Conservation (phyloP, 768 basidiomycete species). For the Erythrobasidium yunnanense region DNA sequence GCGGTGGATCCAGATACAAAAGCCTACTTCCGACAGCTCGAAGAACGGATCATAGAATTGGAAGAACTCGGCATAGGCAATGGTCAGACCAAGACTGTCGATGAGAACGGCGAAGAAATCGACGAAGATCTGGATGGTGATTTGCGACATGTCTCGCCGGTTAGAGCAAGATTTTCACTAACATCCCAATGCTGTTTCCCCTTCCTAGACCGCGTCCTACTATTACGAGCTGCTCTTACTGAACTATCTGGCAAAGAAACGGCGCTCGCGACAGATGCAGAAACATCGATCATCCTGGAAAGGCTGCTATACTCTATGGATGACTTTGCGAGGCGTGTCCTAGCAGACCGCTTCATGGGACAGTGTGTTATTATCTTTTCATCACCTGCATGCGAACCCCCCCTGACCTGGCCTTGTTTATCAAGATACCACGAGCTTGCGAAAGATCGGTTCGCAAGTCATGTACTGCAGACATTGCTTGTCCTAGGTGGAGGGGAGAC, state of each 20-base stretch:
- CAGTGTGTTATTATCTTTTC: slow-evolving; percentile 54
- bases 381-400: not conserved
- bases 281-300: slow-evolving; percentile 81
- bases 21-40: slow-evolving; percentile 37
- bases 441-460: slow-evolving; percentile 81
- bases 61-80: slow-evolving; percentile 25
- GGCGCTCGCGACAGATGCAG: slow-evolving; percentile 80
- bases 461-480: slow-evolving; percentile 86
- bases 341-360: slow-evolving; percentile 73
- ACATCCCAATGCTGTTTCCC: not conserved
- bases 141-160: not conserved
- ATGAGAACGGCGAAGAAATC: slow-evolving; percentile 32
- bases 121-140: slow-evolving; percentile 35
- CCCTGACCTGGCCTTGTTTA: too few species aligned
- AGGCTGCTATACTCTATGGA: slow-evolving; percentile 87
- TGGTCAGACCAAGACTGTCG: not conserved
- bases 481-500: slow-evolving; percentile 45
- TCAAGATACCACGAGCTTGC: slow-evolving; percentile 47
- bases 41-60: slow-evolving; percentile 37
- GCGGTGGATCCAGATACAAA: slow-evolving; percentile 37
- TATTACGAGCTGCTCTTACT: slow-evolving; percentile 67
- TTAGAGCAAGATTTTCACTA: not conserved
- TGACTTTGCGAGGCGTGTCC: slow-evolving; percentile 84
- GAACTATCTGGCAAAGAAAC: slow-evolving; percentile 83
- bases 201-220: slow-evolving; percentile 56